phyloP scores from a whole-genome alignment of 352 stramenopile genomes.

The Globisporangium lucens region DNA sequence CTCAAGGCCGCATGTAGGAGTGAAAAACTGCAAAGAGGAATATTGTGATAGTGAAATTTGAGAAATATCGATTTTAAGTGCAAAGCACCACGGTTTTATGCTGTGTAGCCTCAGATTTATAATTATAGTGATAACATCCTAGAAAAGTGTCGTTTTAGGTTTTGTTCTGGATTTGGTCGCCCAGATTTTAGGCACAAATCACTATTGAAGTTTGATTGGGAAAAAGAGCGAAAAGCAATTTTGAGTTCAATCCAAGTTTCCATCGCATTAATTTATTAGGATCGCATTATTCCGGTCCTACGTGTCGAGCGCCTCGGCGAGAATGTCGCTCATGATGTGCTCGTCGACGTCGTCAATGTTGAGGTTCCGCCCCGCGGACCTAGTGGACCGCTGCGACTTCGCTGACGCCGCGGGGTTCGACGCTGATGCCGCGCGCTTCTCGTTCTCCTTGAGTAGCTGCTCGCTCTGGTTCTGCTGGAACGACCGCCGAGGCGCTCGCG shows the following conservation, averaged over 20 bases:
- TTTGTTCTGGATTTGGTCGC: not conserved
- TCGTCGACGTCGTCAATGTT: constrained; percentile 61
- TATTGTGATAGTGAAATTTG: too few species aligned
- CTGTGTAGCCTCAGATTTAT: too few species aligned
- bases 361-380: constrained; percentile 23
- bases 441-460: constrained; percentile 1
- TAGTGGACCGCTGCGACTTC: constrained; percentile 13
- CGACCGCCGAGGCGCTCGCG: not conserved
- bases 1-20: too few species aligned
- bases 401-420: constrained; percentile 1
- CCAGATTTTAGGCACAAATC: not conserved
- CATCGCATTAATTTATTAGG: not conserved
- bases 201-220: too few species aligned
- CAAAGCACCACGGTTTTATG: too few species aligned
- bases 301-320: constrained; percentile 25
- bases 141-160: not conserved
- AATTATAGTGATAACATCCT: not conserved
- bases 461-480: constrained; percentile 5
- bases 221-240: not conserved
- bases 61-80: too few species aligned
- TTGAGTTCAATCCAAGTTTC: not conserved
- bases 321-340: constrained; percentile 63
- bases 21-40: too few species aligned
- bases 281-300: not conserved
- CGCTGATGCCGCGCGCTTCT: constrained; percentile 1